Base-by-base conservation (phyloP, 176 grass and related monocot species). In the Oryza brachyantha region DNA sequence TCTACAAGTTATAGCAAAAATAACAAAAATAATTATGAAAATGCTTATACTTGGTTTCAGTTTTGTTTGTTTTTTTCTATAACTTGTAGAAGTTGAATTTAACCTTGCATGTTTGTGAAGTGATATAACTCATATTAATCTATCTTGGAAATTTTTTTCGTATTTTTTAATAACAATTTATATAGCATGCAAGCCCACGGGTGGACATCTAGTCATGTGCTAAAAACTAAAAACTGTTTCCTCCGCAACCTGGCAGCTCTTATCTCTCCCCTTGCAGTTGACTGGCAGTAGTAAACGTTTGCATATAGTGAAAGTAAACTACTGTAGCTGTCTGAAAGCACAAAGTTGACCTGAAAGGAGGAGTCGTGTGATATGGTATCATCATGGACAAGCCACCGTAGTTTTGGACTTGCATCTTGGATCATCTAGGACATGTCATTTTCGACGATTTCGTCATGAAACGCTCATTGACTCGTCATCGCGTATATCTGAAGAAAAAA, bases 201-300 rank as follows among this genome's bases (percentile, higher is more conserved):
- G n/a, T n/a, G n/a, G n/a, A n/a, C n/a, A n/a, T n/a, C n/a, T n/a
- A n/a, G n/a, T n/a, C n/a, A n/a, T n/a, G n/a, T n/a, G n/a, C n/a
- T n/a, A n/a, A n/a, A n/a, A n/a, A n/a, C n/a, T n/a, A n/a, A n/a
- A n/a, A n/a, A n/a, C n/a, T n/a, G n/a, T n/a, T n/a, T n/a, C n/a
- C n/a, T n/a, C n/a, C n/a, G 12, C 46, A 7, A 38, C 34, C 39
- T 68, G 24, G 35, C 36, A 45, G 35, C 5, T 16, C 45, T 48
- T 25, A 36, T 32, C 31, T 32, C 31, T 42, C 35, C 11, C 27
- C 9, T 64, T 52, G 63, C 63, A 7, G 10, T 55, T 79, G 62
- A 75, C 50, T 63, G 76, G 69, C 40, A 11, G 50, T 39, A 64
- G 5, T 52, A 64, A 71, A 84, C 35, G 57, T 64, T 68, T 64